Base-by-base conservation (phyloP, 1,284 basidiomycete species). In the Leccinum subrobustum region DNA sequence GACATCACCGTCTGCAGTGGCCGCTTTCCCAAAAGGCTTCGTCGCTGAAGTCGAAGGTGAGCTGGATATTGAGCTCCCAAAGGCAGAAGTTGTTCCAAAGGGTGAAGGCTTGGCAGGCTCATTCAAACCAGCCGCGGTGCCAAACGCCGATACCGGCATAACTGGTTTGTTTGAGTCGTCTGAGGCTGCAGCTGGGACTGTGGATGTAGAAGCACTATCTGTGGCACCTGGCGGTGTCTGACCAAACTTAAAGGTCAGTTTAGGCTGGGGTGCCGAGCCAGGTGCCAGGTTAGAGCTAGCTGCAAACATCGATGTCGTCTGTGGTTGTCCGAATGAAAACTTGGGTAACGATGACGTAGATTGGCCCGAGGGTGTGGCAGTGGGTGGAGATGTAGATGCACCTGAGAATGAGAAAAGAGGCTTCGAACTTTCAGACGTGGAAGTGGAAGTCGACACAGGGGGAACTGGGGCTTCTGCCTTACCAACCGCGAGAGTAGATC, bases 241-340 rank as follows among this genome's bases (percentile, higher is more conserved):
- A 48, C 68, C 63, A 16, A 76, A 70, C 35, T 64, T 64, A 27
- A 66, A 60, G 6, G 67, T 58, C 6, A 59, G 48, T 35, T 75
- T 67, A 14, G 70, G 57, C 27, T 68, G 67, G 39, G 65, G 51
- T 31, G 60, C 44, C 20, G 59, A 52, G 12, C 62, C 60, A 18
- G 62, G 31, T 35, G 56, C 54, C 6, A 56, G 50, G 48, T 61
- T 61, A 20, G 62, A 44, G 27, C 59, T 29, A 14, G 70, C 35
- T 4, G 56, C 29, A 14, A 63, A 58, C 29, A 58, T 44, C 3
- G 69, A 62, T 39, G 62, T 47, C 9, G 65, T 52, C 20, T 70
- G 62, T 2, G 61, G 60, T 23, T 67, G 67, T 23, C 65, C 65
- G 27, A 77, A 73, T 25, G 73, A 61, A 56, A 72, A 73, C 47